Conservation (phyloP, 768 basidiomycete species). For the Tylopilus cervinicoccineus region DNA sequence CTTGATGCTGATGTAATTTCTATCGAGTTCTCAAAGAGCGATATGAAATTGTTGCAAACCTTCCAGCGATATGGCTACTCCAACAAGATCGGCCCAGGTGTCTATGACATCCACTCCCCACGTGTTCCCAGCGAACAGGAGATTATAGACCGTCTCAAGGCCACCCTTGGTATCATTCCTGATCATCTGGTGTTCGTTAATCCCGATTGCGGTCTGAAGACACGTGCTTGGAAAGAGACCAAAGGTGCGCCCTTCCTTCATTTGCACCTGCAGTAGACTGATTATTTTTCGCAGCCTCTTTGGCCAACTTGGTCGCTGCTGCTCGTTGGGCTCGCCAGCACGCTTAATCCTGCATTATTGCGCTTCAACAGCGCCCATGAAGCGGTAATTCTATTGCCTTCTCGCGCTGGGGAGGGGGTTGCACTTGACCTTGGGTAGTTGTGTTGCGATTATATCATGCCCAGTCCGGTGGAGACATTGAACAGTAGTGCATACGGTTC, state of each 20-base stretch:
- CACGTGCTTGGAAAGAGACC: constrained; percentile 98
- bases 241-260: constrained; percentile 47
- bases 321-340: constrained; percentile 90
- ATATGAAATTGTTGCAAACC: constrained; percentile 94
- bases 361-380: constrained; percentile 93
- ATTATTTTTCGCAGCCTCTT: constrained; percentile 47
- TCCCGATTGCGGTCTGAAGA: constrained; percentile 98
- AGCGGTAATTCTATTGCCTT: constrained; percentile 55
- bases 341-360: constrained; percentile 53
- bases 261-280: constrained; percentile 2
- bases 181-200: constrained; percentile 85
- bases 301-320: constrained; percentile 82
- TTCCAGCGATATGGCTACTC: constrained; percentile 96
- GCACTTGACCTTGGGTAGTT: constrained; percentile 55
- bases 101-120: constrained; percentile 99
- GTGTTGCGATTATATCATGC: constrained; percentile 33
- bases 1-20: constrained; percentile 99
- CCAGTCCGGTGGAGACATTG: constrained; percentile 18
- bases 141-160: constrained; percentile 86
- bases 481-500: constrained; percentile 15
- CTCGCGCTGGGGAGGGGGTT: constrained; percentile 26
- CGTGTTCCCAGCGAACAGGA: constrained; percentile 93
- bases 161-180: constrained; percentile 81
- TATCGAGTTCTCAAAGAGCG: constrained; percentile 97
- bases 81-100: constrained; percentile 97